Conservation (phyloP, 2,329 filamentous ascomycete genomes). For the Ascochyta lentis region DNA sequence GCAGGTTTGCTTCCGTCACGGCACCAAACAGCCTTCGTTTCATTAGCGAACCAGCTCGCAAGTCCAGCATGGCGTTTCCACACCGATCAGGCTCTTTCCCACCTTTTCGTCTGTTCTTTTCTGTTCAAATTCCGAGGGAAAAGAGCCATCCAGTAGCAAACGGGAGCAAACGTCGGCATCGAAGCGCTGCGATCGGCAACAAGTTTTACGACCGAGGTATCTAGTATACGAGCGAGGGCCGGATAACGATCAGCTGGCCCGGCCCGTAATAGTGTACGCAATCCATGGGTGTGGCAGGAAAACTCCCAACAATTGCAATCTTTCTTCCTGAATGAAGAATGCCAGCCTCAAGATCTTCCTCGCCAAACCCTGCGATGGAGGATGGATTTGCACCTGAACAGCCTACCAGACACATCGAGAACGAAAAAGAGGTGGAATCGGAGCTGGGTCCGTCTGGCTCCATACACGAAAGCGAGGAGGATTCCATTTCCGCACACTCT, state of each 20-base stretch:
- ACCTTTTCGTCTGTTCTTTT: not conserved
- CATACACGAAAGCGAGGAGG: conserved; percentile 8
- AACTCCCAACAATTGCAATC: not conserved
- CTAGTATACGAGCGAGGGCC: conserved; percentile 3
- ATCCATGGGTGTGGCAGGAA: not conserved
- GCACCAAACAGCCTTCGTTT: conserved; percentile 11
- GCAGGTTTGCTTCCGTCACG: conserved; percentile 6
- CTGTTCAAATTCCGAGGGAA: not conserved
- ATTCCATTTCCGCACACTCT: conserved; percentile 20
- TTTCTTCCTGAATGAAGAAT: conserved; percentile 6
- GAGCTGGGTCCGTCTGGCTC: conserved; percentile 3
- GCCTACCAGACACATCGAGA: conserved; percentile 1
- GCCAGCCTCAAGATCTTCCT: conserved; percentile 4
- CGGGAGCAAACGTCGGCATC: not conserved
- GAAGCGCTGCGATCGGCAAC: not conserved
- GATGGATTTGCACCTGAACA: conserved; percentile 11
- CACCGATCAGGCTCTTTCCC: not conserved
- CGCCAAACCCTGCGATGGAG: conserved; percentile 6
- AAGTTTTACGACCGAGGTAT: conserved; percentile 3
- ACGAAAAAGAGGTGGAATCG: conserved; percentile 10
- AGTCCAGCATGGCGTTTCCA: conserved; percentile 2
- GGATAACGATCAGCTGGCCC: conserved; percentile 12
- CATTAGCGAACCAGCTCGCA: not conserved
- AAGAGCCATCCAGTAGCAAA: not conserved
- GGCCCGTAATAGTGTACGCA: conserved; percentile 4